Evolutionary conservation across 2,329 filamentous ascomycete species (phyloP), one percentile per base, ranked within the genome.

Genomic region (Malbranchea zuffiana): DNA sequence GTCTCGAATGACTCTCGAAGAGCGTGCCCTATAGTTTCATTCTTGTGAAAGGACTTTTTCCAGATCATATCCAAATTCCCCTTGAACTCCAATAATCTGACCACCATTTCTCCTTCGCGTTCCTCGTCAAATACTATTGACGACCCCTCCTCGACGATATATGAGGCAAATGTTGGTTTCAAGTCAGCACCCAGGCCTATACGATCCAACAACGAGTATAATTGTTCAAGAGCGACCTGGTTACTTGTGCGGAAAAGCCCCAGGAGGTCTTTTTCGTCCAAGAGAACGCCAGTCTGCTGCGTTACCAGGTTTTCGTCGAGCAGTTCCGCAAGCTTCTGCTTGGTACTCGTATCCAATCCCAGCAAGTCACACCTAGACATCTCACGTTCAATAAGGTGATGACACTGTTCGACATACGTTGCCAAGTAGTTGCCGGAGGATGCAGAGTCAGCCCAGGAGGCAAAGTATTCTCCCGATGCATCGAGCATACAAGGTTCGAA

Each of bases 1-100:
- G 68, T 72, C 36, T 82, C 79, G 53, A 98, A 96, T 0, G 84
- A 74, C 50, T 95, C 85, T 39, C 90, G 75, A 47, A 98, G 69
- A 7, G 72, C 75, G 56, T 87, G 82, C 0, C 78, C 72, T 32
- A 96, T 77, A 15, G 75, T 71, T n/a, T 85, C 75, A 47, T 94
- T 75, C 36, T 75, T 76, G 31, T 72, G 68, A 52, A 98, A 95
- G 0, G 85, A 78, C 32, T 80, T 73, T 26, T 76, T 74, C 54
- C 85, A 80, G 48, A 88, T 77, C 26, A 77, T 62, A 52, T 95
- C 86, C 6, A 95, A 66, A 20, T 78, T 74, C 32, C 77, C 73
- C 54, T 94, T 87, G 47, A 98, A 74, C 17, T 81, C 75, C 6
- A 98, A 67, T 3, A 98, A 66, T 21, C 82, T 75, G 4, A 84